Conservation (phyloP, 179 eudicot genomes). For the Patellifolia procumbens region DNA sequence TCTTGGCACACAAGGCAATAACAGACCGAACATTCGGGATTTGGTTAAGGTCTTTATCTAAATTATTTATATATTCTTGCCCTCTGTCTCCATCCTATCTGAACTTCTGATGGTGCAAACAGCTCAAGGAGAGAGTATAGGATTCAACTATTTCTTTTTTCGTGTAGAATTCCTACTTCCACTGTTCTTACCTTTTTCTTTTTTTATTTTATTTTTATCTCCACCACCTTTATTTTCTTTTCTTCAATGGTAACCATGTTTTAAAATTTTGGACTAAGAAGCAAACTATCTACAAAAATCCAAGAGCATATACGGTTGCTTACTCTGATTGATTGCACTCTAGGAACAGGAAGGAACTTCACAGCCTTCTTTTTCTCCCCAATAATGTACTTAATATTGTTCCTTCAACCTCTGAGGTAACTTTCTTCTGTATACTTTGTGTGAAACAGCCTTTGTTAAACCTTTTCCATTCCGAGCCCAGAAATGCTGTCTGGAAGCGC, state of each 20-base stretch:
- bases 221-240: neutral
- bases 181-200: neutral
- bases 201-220: neutral
- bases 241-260: neutral
- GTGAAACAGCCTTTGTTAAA: constrained; percentile 69
- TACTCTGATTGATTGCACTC: neutral
- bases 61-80: too few species aligned
- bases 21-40: constrained; percentile 69
- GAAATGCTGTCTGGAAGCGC: constrained; percentile 87
- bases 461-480: constrained; percentile 77
- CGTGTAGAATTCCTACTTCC: neutral
- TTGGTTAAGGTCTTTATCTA: constrained; percentile 55
- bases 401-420: neutral
- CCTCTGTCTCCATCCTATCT: constrained; percentile 6
- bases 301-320: neutral
- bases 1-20: constrained; percentile 60
- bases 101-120: neutral
- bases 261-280: neutral
- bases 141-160: neutral
- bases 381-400: neutral
- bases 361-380: neutral
- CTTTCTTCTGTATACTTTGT: neutral
- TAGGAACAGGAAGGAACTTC: neutral
- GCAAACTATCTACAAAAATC: too few species aligned
- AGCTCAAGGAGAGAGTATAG: neutral